Evolutionary conservation across 2,329 filamentous ascomycete species (phyloP), one percentile per base, ranked within the genome.

Genomic region (Talaromyces sp.): DNA sequence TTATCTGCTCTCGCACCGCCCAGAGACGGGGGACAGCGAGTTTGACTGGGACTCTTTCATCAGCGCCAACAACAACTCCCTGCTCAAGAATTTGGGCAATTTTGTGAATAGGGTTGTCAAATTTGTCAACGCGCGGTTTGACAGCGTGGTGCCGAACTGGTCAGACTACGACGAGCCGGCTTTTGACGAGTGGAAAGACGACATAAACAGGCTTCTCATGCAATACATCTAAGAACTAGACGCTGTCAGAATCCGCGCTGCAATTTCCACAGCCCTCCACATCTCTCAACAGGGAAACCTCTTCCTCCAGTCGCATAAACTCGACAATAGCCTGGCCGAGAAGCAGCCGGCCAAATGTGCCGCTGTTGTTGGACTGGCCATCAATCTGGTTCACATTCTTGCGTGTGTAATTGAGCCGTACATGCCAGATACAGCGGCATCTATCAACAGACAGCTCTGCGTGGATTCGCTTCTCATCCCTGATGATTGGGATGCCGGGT

Each of bases 11-110:
- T 76, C 79, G 6, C 75, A 77, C 64, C 72, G 80, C 59, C 80
- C 80, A 0, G 80, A 82, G 64, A 80, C 78, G 14, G 75, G 77
- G 52, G 80, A 82, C 61, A 77, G 76, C 5, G 80, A 82, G 56
- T 82, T 82, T 66, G 76, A 81, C 61, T 82, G 80, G 80, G 76
- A 78, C 50, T 77, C 74, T 32, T 82, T 82, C 72, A 81, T 82
- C 62, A 72, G 75, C 11, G 73, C 77, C 5, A 82, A 82, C 69
- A 82, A 82, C 72, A 81, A 80, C 66, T 78, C 80, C 65, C 75
- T 82, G 1, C 74, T 82, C 41, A 80, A 80, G 66, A 82, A 82
- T 68, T 73, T 82, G 4, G 80, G 80, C 56, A 82, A 82, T 71
- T 81, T 82, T 54, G 78, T 81, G 61, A 81, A 81, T 67, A 77